Evolutionary conservation across 2,329 filamentous ascomycete species (phyloP).

Genomic region (Colletotrichum sojae): DNA sequence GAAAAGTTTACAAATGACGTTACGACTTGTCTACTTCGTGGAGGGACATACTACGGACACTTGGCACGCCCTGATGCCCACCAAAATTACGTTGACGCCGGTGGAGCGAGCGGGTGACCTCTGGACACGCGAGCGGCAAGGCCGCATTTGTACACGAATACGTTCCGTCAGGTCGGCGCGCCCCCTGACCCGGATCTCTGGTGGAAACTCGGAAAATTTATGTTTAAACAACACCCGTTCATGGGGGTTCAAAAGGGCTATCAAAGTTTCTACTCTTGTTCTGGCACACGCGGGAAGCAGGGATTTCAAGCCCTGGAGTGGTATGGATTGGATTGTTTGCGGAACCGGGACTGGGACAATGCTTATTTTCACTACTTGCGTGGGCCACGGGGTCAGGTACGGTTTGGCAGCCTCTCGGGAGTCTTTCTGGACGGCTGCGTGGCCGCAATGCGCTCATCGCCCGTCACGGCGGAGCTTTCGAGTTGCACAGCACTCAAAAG

Average conservation of each 20-base stretch:
- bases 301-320: neutral
- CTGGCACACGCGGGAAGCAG: neutral
- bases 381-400: neutral
- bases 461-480: too few species aligned
- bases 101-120: neutral
- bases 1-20: slow-evolving; percentile 32
- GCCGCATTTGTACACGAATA: slow-evolving; percentile 26
- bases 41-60: slow-evolving; percentile 4
- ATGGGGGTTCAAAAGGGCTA: neutral
- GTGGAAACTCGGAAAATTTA: neutral
- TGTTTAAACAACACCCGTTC: neutral
- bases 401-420: neutral
- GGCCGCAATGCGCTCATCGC: too few species aligned
- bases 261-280: neutral
- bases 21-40: slow-evolving; percentile 18
- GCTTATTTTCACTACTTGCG: neutral
- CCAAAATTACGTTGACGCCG: slow-evolving; percentile 26
- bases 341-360: neutral
- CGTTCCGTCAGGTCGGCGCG: neutral
- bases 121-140: neutral
- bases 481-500: too few species aligned
- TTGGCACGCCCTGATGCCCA: slow-evolving; percentile 4
- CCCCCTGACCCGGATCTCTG: neutral
- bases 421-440: too few species aligned
- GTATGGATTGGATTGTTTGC: neutral